Conservation (phyloP, 768 basidiomycete genomes). For the Tricholoma sp. region DNA sequence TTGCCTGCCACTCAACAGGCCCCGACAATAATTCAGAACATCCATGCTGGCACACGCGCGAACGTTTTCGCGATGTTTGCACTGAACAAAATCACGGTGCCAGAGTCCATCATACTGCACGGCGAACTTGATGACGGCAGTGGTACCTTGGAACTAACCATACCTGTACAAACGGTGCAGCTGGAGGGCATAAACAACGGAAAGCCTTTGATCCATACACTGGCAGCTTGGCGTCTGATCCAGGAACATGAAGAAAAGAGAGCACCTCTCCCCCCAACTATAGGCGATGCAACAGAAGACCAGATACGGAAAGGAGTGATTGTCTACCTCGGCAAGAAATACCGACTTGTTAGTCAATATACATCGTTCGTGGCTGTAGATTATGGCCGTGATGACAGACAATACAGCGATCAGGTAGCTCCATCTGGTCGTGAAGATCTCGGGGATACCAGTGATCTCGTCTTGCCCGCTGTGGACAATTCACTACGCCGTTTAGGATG, state of each 20-base stretch:
- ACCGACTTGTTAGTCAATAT: constrained; percentile 45
- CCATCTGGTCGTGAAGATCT: not conserved
- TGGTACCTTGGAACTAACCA: constrained; percentile 20
- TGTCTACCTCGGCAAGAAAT: constrained; percentile 43
- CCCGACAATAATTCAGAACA: constrained; percentile 24
- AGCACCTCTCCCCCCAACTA: constrained; percentile 26
- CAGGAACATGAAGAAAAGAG: constrained; percentile 38
- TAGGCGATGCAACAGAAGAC: constrained; percentile 22
- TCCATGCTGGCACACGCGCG: constrained; percentile 31
- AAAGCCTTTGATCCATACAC: constrained; percentile 42
- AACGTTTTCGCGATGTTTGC: constrained; percentile 30
- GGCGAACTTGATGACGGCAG: constrained; percentile 32
- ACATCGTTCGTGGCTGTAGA: constrained; percentile 59
- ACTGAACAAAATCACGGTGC: constrained; percentile 22
- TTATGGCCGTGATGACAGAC: constrained; percentile 18
- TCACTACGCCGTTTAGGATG: not conserved
- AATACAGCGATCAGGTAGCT: not conserved
- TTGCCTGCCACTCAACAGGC: constrained; percentile 31
- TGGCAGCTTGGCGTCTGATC: constrained; percentile 53
- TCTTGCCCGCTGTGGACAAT: not conserved
- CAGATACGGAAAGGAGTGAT: constrained; percentile 40
- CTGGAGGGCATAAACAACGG: constrained; percentile 27
- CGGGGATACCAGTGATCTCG: not conserved
- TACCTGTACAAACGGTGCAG: constrained; percentile 27
- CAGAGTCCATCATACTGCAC: constrained; percentile 26